Evolutionary conservation across 371 early-diverging fungal species (phyloP).

Genomic region (Mortierella sp.): DNA sequence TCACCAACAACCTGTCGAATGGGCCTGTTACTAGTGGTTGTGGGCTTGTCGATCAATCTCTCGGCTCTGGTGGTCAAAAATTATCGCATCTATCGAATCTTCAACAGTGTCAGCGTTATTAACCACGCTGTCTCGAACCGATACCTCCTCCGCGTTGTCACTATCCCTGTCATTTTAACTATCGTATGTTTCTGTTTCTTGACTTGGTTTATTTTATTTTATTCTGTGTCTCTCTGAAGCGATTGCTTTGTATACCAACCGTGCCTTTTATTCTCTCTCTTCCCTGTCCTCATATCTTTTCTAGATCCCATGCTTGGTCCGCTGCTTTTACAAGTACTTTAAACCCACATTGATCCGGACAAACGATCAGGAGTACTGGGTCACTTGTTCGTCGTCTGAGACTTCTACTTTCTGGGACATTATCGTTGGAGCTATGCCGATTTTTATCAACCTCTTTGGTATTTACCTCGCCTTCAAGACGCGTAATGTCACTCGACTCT

Average conservation of each 20-base stretch:
- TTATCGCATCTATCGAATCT: conserved; percentile 71
- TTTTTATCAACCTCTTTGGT: conserved; percentile 40
- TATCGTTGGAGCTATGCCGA: conserved; percentile 20
- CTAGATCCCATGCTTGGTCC: conserved; percentile 35
- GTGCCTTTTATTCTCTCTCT: too few species aligned
- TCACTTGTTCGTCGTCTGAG: conserved; percentile 9
- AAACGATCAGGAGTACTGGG: conserved; percentile 33
- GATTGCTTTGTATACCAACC: too few species aligned
- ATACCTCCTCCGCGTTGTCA: conserved; percentile 37
- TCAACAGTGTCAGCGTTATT: conserved; percentile 60
- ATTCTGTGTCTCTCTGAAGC: too few species aligned
- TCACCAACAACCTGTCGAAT: conserved; percentile 58
- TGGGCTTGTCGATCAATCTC: conserved; percentile 30
- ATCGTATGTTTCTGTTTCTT: conserved; percentile 10
- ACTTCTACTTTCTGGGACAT: conserved; percentile 18
- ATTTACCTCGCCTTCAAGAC: conserved; percentile 53
- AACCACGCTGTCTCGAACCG: conserved; percentile 50
- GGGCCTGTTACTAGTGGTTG: conserved; percentile 8
- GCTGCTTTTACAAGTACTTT: conserved; percentile 18
- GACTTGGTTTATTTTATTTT: too few species aligned
- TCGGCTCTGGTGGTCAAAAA: conserved; percentile 67
- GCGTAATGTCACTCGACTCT: conserved; percentile 44
- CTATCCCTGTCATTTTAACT: conserved; percentile 31
- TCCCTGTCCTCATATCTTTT: too few species aligned
- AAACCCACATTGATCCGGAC: conserved; percentile 25